These are phyloP conservation scores for Penicillium bovifimosum DNA, from an alignment of 495 filamentous ascomycete species.

Conservation along the genomic window DNA sequence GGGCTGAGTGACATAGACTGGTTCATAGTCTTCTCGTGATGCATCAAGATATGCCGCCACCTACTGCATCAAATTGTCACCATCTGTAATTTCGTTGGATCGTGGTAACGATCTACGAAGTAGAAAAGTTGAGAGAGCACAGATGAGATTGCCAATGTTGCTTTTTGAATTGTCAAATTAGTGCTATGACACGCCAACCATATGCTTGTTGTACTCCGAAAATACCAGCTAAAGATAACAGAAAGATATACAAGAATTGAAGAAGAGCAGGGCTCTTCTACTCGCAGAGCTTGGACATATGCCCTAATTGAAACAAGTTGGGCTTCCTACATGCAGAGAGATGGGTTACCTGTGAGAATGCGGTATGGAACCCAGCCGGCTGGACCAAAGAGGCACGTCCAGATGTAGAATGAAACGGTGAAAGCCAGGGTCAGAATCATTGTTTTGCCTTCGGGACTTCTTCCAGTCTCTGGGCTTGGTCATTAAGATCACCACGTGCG, in stretches of 20 bases:
- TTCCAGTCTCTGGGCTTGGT: not conserved
- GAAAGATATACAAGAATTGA: conserved; percentile 3
- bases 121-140: not conserved
- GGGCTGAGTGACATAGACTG: no score
- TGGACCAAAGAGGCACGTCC: not conserved
- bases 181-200: not conserved
- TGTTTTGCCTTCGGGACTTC: not conserved
- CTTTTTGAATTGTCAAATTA: conserved; percentile 5
- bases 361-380: not conserved
- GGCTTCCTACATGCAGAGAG: not conserved
- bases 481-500: not conserved
- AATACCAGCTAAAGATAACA: conserved; percentile 2
- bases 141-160: not conserved
- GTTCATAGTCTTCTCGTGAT: no score
- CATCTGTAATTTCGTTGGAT: no score
- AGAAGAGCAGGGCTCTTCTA: conserved; percentile 7
- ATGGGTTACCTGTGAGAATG: not conserved
- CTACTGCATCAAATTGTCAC: no score
- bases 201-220: not conserved
- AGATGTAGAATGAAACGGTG: not conserved
- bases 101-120: no score
- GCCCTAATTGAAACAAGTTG: not conserved
- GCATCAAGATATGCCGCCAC: no score
- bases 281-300: conserved; percentile 7
- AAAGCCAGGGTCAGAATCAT: not conserved